These are phyloP conservation scores for Colletotrichum sp. DNA, from an alignment of 2,329 filamentous ascomycete species.

Conservation along the genomic window DNA sequence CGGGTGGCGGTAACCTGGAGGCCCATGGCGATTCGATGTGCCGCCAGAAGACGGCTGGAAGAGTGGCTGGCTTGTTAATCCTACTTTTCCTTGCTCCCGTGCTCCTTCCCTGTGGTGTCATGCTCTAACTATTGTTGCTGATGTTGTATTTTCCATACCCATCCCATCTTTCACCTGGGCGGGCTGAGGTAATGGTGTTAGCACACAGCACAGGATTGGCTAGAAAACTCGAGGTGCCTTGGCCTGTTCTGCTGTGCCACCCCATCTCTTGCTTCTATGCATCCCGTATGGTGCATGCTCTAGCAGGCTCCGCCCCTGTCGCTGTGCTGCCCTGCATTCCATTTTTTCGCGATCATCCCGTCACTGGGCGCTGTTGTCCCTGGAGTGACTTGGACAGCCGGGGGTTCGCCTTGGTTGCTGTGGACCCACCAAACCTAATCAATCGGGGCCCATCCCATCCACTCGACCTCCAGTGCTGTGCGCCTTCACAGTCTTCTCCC, in stretches of 20 bases:
- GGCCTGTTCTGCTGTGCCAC: slow-evolving; percentile 1
- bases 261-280: slow-evolving; percentile 1
- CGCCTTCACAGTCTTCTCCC: not conserved
- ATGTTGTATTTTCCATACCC: not conserved
- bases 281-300: not conserved
- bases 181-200: not conserved
- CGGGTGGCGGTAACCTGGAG: not conserved
- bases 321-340: slow-evolving; percentile 8
- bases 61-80: not conserved
- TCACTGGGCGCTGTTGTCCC: not conserved
- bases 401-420: slow-evolving; percentile 14
- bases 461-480: not conserved
- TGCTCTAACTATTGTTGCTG: not conserved
- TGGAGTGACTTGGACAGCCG: not conserved
- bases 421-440: slow-evolving; percentile 18
- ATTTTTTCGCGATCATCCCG: slow-evolving; percentile 2
- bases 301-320: slow-evolving; percentile 15
- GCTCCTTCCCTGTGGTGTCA: not conserved
- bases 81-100: not conserved
- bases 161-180: not conserved
- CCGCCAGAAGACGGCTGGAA: slow-evolving; percentile 7
- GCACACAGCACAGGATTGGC: not conserved
- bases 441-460: slow-evolving; percentile 16
- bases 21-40: not conserved
- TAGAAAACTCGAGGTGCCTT: not conserved